Evolutionary conservation across 768 basidiomycete species (phyloP), one percentile per base, ranked within the genome.

Genomic region (Rhodosporidiobolus odoratus): DNA sequence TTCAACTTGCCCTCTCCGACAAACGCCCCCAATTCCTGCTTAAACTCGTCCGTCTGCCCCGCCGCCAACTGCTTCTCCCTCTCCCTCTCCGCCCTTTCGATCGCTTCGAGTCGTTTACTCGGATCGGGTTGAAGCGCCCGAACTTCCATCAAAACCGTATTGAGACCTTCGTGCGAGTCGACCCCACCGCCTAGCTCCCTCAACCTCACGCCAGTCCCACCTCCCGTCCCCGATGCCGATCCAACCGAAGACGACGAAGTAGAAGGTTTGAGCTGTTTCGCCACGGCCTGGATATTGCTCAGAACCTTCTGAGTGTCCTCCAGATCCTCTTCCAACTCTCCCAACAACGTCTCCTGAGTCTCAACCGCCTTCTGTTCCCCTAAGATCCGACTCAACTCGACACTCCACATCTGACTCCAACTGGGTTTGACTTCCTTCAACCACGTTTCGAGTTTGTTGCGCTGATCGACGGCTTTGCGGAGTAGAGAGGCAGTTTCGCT

Each of bases 321-420:
- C 80, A 94, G 87, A 78, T 99, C 95, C 77, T 93, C 93, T 72
- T 90, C 81, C 34, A 99, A 82, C 77, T 99, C 95, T 58, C 82
- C 83, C 67, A 95, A 82, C 79, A 99, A 86, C 79, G 93, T 92
- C 78, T 94, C 91, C 79, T 97, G 94, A 77, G 96, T 90, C 13
- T 86, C 86, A 69, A 97, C 81, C 82, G 96, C 90, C 75, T 93
- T 90, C 78, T 99, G 94, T 79, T 99, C 95, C 79, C 96, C 93
- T 67, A 97, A 89, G 65, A 99, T 93, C 74, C 92, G 91, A 83
- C 92, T 89, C 78, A 99, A 79, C 81, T 99, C 95, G 78, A 91
- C 88, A 77, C 91, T 90, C 95, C 95, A 99, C 27, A 93, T 97
- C 84, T 94, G 92, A 83, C 94, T 91, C 95, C 95, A 99, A 85